These are phyloP conservation scores for Ogataea glucozyma DNA, from an alignment of 805 yeast genomes.

Conservation along the genomic window DNA sequence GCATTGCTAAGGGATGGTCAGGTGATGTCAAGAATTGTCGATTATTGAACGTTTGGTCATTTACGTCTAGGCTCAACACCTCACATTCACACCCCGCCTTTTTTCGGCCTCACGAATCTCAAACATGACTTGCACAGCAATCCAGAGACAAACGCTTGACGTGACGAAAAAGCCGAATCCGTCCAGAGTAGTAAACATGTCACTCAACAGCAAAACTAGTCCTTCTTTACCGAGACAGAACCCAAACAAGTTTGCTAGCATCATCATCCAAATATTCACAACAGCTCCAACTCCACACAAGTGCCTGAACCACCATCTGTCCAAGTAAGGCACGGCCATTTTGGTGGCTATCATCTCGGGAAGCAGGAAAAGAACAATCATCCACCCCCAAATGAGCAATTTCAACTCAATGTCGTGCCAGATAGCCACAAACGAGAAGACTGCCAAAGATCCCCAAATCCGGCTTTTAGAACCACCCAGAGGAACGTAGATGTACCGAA, in stretches of 20 bases:
- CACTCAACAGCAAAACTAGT: constrained; percentile 58
- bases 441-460: constrained; percentile 74
- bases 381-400: constrained; percentile 94
- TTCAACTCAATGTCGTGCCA: constrained; percentile 97
- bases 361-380: constrained; percentile 77
- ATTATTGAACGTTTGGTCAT: neutral
- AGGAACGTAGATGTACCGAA: constrained; percentile 87
- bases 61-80: constrained; percentile 49
- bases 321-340: constrained; percentile 34
- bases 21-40: too few relatives aligned
- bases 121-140: constrained; percentile 92
- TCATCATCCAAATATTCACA: constrained; percentile 93
- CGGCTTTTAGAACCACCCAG: constrained; percentile 80
- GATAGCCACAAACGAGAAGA: constrained; percentile 91
- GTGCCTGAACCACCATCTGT: constrained; percentile 72
- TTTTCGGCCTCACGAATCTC: constrained; percentile 86
- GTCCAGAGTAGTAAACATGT: constrained; percentile 67
- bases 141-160: constrained; percentile 68
- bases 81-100: constrained; percentile 77
- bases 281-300: constrained; percentile 88
- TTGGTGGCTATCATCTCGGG: constrained; percentile 78
- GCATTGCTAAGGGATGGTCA: too few relatives aligned
- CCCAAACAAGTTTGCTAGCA: constrained; percentile 93
- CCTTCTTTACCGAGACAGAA: constrained; percentile 94
- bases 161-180: constrained; percentile 66